Evolutionary conservation across 2,329 filamentous ascomycete species (phyloP), one percentile per base, ranked within the genome.

Genomic region (Colletotrichum gigasporum): DNA sequence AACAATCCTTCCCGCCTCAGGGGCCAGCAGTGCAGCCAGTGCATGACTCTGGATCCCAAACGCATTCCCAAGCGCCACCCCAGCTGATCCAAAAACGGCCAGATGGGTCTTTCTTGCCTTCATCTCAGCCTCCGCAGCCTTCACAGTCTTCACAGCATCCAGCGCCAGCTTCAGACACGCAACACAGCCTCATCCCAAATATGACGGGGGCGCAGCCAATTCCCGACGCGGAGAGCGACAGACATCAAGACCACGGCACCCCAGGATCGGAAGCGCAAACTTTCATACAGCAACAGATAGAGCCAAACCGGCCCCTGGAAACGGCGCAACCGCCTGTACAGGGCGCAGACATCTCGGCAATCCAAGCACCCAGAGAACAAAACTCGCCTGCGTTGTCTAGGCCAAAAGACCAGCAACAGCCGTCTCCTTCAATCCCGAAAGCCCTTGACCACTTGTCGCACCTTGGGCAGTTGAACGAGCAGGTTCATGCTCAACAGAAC

Each of bases 1-100:
- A 58, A 20, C 32, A 45, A 11, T 16, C 20, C 8, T 51, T 53
- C 34, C 22, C 34, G 6, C 39, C 57, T n/a, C 65, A 54, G 22
- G 48, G 30, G 14, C 11, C 41, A 12, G 41, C 44, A 18, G 54
- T 34, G 28, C 60, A 48, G 10, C 54, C 42, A 10, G 22, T 50
- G 5, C 18, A 52, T 5, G 59, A 7, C 10, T n/a, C 34, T 24
- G 44, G 8, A 18, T 16, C 34, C 7, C 39, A 48, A 16, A 4
- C 24, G 11, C 55, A 60, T 5, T 14, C 35, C 12, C 60, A 26
- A 11, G 24, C 14, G 11, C 37, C 47, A 34, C 20, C 48, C 24
- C 11, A 24, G 12, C 20, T 45, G 16, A 14, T 24, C 20, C 47
- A 28, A 6, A 32, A 26, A 22, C 51, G 18, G 5, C 37, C 47